Evolutionary conservation across 2,329 filamentous ascomycete genomes (phyloP), one percentile per base, ranked within the genome.

Genomic region (Aspergillus caelatus): DNA sequence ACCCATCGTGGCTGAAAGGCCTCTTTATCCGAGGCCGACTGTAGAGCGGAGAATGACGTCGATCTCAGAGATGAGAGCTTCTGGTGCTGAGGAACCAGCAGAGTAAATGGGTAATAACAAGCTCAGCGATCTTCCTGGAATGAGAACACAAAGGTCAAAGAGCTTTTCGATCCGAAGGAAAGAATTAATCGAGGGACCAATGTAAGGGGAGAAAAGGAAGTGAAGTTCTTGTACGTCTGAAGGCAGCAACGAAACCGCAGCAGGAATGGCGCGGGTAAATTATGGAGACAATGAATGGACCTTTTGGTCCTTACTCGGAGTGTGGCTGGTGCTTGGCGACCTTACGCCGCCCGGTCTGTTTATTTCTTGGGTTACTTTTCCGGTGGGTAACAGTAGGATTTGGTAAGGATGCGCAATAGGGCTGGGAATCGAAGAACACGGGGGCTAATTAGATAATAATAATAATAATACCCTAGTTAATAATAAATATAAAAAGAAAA

Each of bases 171-270:
- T 26, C 46, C 52, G 54, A 57, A 54, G 32, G 59, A 62, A 62
- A 58, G 50, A 62, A 45, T 57, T 32, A n/a, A 46, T 45, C 57
- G n/a, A 64, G 53, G 52, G 52, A 65, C 48, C 11, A 45, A 63
- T 61, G 58, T 34, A 59, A 62, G 57, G 62, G 61, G 57, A 60
- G 63, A 48, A 62, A 63, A 28, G 57, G 55, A 45, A 57, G 50
- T 57, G 60, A 60, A 63, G 62, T 57, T 50, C 61, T 67, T 60
- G 62, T 23, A 54, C 53, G 50, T 57, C 56, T 59, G 64, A 69
- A 70, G 68, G 68, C 68, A 69, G 66, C 68, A 70, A 63, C 68
- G 62, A 69, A 62, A 66, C 61, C 45, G 61, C 57, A 54, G 60
- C 56, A 53, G 58, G 57, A 61, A 62, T 59, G 57, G 61, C 57